phyloP scores from a whole-genome alignment of 1,284 basidiomycete species.

The Apiotrichum porosum region DNA sequence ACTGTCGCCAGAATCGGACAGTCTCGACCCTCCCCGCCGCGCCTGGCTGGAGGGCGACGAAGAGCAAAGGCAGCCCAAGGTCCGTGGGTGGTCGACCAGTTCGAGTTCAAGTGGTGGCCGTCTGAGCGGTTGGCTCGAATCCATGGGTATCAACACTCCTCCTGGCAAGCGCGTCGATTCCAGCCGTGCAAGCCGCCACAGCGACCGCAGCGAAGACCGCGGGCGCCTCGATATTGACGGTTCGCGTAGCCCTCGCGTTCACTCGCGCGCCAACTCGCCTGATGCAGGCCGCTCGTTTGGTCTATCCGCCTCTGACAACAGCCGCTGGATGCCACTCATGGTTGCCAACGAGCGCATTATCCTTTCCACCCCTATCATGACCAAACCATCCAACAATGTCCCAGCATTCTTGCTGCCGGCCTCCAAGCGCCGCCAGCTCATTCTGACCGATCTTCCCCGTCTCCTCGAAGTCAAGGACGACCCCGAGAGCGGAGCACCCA shows the following conservation, averaged over 20 bases:
- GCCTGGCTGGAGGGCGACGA: conserved; percentile 27
- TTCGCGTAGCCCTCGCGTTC: conserved; percentile 2
- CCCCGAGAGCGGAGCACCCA: conserved; percentile 10
- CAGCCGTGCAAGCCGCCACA: conserved; percentile 9
- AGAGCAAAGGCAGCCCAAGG: conserved; percentile 6
- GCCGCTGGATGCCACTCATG: conserved; percentile 30
- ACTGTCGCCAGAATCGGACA: conserved; percentile 10
- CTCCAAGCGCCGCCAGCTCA: conserved; percentile 49
- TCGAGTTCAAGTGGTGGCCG: conserved; percentile 31
- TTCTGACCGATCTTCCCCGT: conserved; percentile 54
- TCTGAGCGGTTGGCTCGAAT: conserved; percentile 34
- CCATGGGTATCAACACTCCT: conserved; percentile 29
- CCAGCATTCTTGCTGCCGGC: conserved; percentile 44
- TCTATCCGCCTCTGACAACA: conserved; percentile 10
- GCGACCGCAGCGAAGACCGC: conserved; percentile 8
- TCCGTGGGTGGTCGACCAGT: conserved; percentile 26
- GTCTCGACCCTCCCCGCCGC: conserved; percentile 33
- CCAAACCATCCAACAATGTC: conserved; percentile 38
- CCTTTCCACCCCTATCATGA: conserved; percentile 42
- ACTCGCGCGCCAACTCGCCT: conserved; percentile 4
- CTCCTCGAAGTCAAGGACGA: conserved; percentile 54
- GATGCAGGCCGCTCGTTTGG: conserved; percentile 3
- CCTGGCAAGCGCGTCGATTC: conserved; percentile 3
- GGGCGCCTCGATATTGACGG: not conserved
- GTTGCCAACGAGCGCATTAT: conserved; percentile 46